Evolutionary conservation across 2,329 filamentous ascomycete species (phyloP).

Genomic region (Penicillium aurantiogriseum): DNA sequence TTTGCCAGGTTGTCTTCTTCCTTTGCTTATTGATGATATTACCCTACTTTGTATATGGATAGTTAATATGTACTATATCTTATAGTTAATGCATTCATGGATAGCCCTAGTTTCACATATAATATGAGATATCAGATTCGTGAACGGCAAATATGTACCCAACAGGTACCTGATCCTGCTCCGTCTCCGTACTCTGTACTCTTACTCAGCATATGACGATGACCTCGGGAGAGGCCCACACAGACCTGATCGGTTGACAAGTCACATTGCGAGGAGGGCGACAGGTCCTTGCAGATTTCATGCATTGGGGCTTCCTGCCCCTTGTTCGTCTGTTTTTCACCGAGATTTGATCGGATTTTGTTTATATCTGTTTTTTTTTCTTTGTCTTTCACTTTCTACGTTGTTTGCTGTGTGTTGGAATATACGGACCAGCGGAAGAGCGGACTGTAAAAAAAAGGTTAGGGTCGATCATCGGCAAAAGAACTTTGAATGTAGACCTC

Average conservation of each 20-base stretch:
- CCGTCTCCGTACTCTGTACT: background rate
- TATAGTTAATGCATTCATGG: background rate
- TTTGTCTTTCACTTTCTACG: background rate
- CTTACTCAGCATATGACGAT: conserved; percentile 17
- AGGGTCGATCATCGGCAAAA: conserved; percentile 1
- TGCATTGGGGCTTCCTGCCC: conserved; percentile 16
- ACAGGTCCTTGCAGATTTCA: conserved; percentile 33
- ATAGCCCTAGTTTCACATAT: background rate
- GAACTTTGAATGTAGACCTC: background rate
- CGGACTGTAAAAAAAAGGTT: background rate
- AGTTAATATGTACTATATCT: background rate
- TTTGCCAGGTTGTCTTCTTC: background rate
- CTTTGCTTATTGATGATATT: no score
- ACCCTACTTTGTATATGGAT: no score
- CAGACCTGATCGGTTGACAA: conserved; percentile 19
- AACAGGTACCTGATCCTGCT: conserved; percentile 4
- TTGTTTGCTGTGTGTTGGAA: background rate
- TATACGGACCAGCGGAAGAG: background rate
- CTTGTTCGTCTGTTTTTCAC: conserved; percentile 4
- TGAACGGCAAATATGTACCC: background rate
- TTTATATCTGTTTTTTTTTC: background rate
- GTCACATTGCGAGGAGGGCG: conserved; percentile 30
- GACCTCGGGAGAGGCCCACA: conserved; percentile 1
- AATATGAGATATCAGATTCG: background rate
- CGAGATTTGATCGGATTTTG: background rate